Base-by-base conservation (phyloP, 2,329 filamentous ascomycete genomes). In the Chrysoporthe deuterocubensis region DNA sequence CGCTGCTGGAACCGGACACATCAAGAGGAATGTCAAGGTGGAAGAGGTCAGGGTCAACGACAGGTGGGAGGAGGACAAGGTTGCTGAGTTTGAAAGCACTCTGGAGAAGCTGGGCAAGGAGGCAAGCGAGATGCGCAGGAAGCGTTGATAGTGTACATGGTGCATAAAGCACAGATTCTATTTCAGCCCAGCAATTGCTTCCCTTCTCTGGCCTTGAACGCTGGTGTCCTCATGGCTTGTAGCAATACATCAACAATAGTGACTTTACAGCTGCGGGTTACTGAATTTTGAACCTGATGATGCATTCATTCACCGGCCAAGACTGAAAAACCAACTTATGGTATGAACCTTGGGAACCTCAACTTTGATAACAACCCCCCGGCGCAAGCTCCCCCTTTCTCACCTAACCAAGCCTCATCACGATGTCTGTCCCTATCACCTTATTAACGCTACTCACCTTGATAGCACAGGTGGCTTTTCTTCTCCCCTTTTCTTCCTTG, bases 21-120 rank as follows among this genome's bases (percentile, higher is more conserved):
- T 87, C 16, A 78, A 79, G 66, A 80, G 83, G 60, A 75, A 74
- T 1, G 76, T 75, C 37, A 81, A 79, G 72, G 83, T 89, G 32
- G 82, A 83, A 70, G 80, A 85, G 68, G 77, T 83, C 4, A 78
- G 81, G 52, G 76, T 88, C 34, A 76, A 79, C 44, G 72, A 72
- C 14, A 80, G 81, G 71, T 87, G 87, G 72, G 73, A 72, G 14
- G 82, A 86, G 71, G 80, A 80, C 60, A 81, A 81, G 67, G 76
- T 87, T 11, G 75, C 78, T 59, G 75, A 75, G 46, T 88, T 88
- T 69, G 84, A 87, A 73, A 73, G 76, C 42, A 90, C 90, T 14
- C 77, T 95, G 71, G 84, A 84, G 71, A 83, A 83, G 74, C 80
- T 94, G 71, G 87, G 87, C 62, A 83, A 84, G 66, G 89, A 92